Base-by-base conservation (phyloP, 148 eudicot species). In the Amaranthus hypochondriacus region DNA sequence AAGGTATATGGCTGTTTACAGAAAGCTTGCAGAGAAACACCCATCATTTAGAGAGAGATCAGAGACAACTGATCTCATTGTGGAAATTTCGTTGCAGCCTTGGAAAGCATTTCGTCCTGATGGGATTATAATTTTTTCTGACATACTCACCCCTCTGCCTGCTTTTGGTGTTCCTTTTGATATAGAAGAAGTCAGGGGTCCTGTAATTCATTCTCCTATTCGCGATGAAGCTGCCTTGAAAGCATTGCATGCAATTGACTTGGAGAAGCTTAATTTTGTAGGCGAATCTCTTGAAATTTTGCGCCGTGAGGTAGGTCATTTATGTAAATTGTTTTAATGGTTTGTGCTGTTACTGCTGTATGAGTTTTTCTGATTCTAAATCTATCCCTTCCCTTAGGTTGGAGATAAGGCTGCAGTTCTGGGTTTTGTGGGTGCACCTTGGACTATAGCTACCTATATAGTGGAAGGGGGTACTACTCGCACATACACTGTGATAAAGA, bases 21-120 rank as follows among this genome's bases (percentile, higher is more conserved):
- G 92, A 90, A 92, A 90, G 90, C 99, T 95, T 78, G 97, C 99
- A 66, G 86, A 95, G 87, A 95, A 90, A 83, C 74, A 95, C 56
- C 97, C 96, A 59, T 92, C 99, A 76, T 95, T 95, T 87, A 81
- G 99, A 83, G 92, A 95, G 87, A 90, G 99, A 82, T 95, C 99
- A 72, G 99, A 95, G 89, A 95, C 91, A 79, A 92, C 93, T 71
- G 99, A 95, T 89, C 99, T 95, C 85, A 95, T 95, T 80, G 97
- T 95, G 84, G 84, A 92, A 87, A 95, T 95, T 83, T 95, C 99
- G 77, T 87, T 95, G 93, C 99, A 92, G 90, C 99, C 99, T 53
- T 92, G 99, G 99, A 81, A 95, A 86, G 93, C 99, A 76, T 95
- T 95, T 77, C 92, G 69, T 47, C 99, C 99, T 66, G 99, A 95